These are phyloP conservation scores for Cercospora sp. DNA, from an alignment of 2,329 filamentous ascomycete species.

Conservation along the genomic window DNA sequence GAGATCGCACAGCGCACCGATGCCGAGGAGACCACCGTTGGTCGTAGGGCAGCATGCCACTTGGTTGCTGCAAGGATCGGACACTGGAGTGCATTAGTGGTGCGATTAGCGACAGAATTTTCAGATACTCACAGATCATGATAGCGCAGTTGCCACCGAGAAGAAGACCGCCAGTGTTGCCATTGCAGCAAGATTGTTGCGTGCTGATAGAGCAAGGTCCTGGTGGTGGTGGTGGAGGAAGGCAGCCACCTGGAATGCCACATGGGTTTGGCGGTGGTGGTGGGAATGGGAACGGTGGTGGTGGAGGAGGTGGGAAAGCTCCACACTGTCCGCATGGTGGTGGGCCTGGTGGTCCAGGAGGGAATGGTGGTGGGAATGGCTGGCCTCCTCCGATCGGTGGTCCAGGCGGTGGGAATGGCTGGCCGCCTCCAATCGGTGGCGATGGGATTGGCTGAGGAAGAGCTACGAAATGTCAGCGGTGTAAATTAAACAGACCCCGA, in stretches of 20 bases:
- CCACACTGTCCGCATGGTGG: background rate
- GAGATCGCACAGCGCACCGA: conserved; percentile 16
- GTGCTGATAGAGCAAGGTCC: conserved; percentile 3
- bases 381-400: too few species aligned
- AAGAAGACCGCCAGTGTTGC: background rate
- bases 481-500: too few species aligned
- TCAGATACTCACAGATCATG: conserved; percentile 5
- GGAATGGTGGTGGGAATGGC: background rate
- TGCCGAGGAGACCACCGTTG: conserved; percentile 11
- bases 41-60: conserved; percentile 17
- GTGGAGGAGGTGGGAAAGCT: too few species aligned
- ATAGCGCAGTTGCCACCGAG: conserved; percentile 16
- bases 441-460: background rate
- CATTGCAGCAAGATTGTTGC: conserved; percentile 19
- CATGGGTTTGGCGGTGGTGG: background rate
- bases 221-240: background rate
- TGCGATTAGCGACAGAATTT: background rate
- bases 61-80: background rate
- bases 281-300: background rate
- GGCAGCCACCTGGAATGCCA: background rate
- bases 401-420: too few species aligned
- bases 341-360: background rate
- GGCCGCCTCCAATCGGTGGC: too few species aligned
- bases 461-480: background rate
- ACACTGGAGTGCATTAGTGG: background rate